Evolutionary conservation across 345 rosid genomes (phyloP).

Genomic region (Eucalyptus guilfoylei): DNA sequence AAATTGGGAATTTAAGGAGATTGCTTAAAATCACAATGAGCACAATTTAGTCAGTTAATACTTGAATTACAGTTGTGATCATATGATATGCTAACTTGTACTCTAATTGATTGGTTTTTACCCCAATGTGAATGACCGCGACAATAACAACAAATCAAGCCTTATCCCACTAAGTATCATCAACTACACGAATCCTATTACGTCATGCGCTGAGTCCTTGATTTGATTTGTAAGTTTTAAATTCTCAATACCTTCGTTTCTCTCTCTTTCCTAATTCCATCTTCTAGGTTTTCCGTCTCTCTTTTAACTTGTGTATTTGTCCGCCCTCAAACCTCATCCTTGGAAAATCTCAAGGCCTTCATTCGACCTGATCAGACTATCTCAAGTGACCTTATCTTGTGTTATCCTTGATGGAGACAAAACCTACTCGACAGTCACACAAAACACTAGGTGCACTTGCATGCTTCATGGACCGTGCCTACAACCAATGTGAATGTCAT

Average conservation of each 20-base stretch:
- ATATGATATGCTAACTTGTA: too few relatives aligned
- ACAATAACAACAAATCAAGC: background rate
- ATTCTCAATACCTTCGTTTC: too few relatives aligned
- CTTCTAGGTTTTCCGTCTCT: too few relatives aligned
- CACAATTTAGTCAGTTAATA: accelerated
- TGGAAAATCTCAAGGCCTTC: background rate
- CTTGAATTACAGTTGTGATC: too few relatives aligned
- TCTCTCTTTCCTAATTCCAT: background rate
- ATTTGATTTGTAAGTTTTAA: background rate
- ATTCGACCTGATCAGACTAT: too few relatives aligned
- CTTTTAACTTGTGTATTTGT: accelerated
- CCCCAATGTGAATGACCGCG: background rate
- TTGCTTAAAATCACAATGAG: background rate
- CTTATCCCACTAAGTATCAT: background rate
- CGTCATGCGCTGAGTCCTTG: slow-evolving; percentile 17
- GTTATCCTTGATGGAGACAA: too few relatives aligned
- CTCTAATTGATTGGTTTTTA: background rate
- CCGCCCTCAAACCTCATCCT: background rate
- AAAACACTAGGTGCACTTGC: background rate
- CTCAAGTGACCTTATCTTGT: too few relatives aligned
- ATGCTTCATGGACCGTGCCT: too few relatives aligned
- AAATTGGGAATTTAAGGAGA: background rate
- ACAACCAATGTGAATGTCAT: too few relatives aligned
- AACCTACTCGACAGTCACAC: background rate
- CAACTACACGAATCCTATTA: background rate